Evolutionary conservation across 768 basidiomycete species (phyloP).

Genomic region (Phanerodontia chrysosporium): DNA sequence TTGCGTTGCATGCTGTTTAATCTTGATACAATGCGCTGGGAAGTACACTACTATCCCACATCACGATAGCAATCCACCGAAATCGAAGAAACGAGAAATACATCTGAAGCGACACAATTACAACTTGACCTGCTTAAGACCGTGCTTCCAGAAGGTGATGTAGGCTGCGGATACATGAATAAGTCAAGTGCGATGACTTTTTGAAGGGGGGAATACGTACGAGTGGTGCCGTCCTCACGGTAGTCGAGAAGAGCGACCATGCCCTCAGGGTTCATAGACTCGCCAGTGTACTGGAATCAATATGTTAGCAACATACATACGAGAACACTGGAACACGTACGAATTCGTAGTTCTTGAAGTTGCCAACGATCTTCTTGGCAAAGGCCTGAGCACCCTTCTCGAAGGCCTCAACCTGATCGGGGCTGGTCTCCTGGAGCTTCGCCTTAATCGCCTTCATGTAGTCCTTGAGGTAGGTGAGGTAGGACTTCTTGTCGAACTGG

Average conservation of each 20-base stretch:
- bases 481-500: conserved; percentile 88
- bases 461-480: conserved; percentile 75
- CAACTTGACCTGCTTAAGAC: conserved; percentile 76
- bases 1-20: background rate
- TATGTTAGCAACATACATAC: background rate
- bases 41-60: conserved; percentile 13
- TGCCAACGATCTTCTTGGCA: conserved; percentile 85
- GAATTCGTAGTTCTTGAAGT: conserved; percentile 95
- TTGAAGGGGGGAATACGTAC: conserved; percentile 39
- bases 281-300: conserved; percentile 57
- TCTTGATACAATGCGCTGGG: conserved; percentile 3
- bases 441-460: conserved; percentile 94
- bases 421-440: conserved; percentile 47
- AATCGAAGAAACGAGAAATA: background rate
- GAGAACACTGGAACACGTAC: conserved; percentile 37
- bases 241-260: conserved; percentile 96
- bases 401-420: conserved; percentile 67
- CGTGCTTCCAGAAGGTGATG: conserved; percentile 96
- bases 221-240: conserved; percentile 80
- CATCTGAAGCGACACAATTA: conserved; percentile 26
- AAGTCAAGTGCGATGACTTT: background rate
- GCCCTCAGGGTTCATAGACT: conserved; percentile 80
- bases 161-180: conserved; percentile 49
- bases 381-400: conserved; percentile 74
- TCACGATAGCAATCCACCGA: conserved; percentile 6